These are phyloP conservation scores for Dendrobium nobile DNA, from an alignment of 106 monocot species.

Conservation along the genomic window DNA sequence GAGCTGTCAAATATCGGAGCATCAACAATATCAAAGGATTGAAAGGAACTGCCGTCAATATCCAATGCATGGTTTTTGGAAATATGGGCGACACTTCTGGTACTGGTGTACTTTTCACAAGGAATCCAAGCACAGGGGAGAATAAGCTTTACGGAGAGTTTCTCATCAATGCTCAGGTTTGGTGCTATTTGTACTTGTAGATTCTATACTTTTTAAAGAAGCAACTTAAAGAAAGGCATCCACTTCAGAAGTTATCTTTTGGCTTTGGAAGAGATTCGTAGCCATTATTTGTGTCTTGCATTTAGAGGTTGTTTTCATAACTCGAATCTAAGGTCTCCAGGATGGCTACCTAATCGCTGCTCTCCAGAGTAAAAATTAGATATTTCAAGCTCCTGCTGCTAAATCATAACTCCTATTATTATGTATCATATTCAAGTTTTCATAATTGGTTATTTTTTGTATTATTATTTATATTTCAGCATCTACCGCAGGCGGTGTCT, in stretches of 20 bases:
- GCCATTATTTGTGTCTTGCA: not conserved
- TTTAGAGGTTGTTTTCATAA: too few species aligned
- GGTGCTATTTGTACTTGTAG: not conserved
- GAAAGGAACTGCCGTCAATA: constrained; percentile 93
- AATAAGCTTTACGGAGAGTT: constrained; percentile 95
- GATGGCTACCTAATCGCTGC: too few species aligned
- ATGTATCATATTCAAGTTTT: not conserved
- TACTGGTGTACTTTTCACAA: constrained; percentile 93
- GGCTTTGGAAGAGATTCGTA: not conserved
- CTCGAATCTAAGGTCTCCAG: too few species aligned
- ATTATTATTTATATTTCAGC: not conserved
- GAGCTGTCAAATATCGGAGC: constrained; percentile 87
- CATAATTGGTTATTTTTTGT: not conserved
- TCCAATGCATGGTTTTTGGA: constrained; percentile 96
- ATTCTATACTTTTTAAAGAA: not conserved
- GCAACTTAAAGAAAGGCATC: not conserved
- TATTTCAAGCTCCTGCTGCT: too few species aligned
- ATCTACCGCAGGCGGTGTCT: not conserved
- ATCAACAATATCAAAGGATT: constrained; percentile 86
- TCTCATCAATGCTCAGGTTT: constrained; percentile 92
- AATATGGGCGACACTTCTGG: constrained; percentile 97
- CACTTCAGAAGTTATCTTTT: not conserved
- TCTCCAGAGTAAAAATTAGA: too few species aligned
- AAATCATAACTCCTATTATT: not conserved
- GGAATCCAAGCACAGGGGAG: constrained; percentile 94